phyloP scores from a whole-genome alignment of 2,329 filamentous ascomycete species.

The Dendrostoma leiphaemia region DNA sequence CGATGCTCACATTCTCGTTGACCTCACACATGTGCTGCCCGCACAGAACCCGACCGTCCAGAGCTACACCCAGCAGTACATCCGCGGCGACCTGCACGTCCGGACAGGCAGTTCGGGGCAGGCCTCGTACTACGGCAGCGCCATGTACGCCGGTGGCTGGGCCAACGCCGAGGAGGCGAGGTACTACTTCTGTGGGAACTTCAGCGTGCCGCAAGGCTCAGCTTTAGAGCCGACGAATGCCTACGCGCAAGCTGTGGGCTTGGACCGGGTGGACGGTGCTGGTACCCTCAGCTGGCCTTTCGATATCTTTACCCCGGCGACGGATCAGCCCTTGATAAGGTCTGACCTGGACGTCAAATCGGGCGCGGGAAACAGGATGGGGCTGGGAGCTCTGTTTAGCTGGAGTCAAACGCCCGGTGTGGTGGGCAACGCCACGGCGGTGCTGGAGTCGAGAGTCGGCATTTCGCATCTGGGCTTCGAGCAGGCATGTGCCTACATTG shows the following conservation, averaged over 20 bases:
- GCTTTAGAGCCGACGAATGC: background rate
- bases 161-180: conserved; percentile 2
- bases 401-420: background rate
- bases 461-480: conserved; percentile 3
- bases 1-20: conserved; percentile 8
- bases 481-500: conserved; percentile 9
- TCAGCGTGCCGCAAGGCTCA: background rate
- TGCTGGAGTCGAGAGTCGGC: conserved; percentile 6
- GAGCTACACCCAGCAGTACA: conserved; percentile 9
- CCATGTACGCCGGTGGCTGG: conserved; percentile 6
- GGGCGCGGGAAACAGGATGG: conserved; percentile 9
- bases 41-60: conserved; percentile 5
- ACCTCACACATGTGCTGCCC: conserved; percentile 9
- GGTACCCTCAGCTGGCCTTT: conserved; percentile 10
- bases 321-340: background rate
- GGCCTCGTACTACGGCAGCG: conserved; percentile 13
- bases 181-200: conserved; percentile 9
- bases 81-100: conserved; percentile 9
- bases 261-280: conserved; percentile 4
- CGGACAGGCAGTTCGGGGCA: background rate
- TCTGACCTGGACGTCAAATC: conserved; percentile 3
- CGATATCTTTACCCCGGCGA: background rate
- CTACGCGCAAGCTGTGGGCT: conserved; percentile 1
- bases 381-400: conserved; percentile 7
- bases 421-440: background rate